These are phyloP conservation scores for Debaryomycetaceae sp. DNA, from an alignment of 1,139 yeast genomes.

Conservation along the genomic window DNA sequence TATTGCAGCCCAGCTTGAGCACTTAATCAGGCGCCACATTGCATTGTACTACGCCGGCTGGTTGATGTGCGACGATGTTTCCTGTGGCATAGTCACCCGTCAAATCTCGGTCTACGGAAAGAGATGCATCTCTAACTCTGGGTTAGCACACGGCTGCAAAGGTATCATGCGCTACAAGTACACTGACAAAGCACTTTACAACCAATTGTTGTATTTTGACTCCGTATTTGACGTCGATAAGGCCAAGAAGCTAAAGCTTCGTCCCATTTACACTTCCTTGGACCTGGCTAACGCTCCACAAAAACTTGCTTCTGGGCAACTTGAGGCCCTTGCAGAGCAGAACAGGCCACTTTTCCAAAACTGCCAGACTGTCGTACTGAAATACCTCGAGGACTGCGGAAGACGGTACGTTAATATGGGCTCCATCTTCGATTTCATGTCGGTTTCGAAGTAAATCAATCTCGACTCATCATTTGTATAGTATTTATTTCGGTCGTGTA, in stretches of 20 bases:
- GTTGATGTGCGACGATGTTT: slow-evolving; percentile 77
- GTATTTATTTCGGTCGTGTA: neutral
- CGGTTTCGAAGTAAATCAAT: slow-evolving; percentile 2
- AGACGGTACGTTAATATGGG: slow-evolving; percentile 90
- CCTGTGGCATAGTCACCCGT: slow-evolving; percentile 79
- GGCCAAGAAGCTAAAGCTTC: slow-evolving; percentile 55
- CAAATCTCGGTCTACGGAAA: slow-evolving; percentile 89
- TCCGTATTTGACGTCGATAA: slow-evolving; percentile 81
- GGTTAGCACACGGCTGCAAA: slow-evolving; percentile 66
- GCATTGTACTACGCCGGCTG: slow-evolving; percentile 81
- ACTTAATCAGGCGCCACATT: slow-evolving; percentile 63
- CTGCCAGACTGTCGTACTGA: slow-evolving; percentile 61
- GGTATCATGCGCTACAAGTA: slow-evolving; percentile 82
- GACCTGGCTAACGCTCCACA: slow-evolving; percentile 29
- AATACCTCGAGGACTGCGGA: slow-evolving; percentile 80
- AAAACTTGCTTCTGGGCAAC: slow-evolving; percentile 52
- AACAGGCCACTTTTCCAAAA: slow-evolving; percentile 62
- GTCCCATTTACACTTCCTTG: slow-evolving; percentile 40
- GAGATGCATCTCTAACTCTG: slow-evolving; percentile 69
- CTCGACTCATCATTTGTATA: neutral
- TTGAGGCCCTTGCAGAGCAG: slow-evolving; percentile 76
- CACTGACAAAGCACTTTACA: slow-evolving; percentile 77
- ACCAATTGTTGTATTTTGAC: slow-evolving; percentile 77
- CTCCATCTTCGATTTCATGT: slow-evolving; percentile 65
- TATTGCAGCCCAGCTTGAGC: slow-evolving; percentile 71